Conservation (phyloP, 371 early-diverging fungal species). For the Syncephalastrum sp. region DNA sequence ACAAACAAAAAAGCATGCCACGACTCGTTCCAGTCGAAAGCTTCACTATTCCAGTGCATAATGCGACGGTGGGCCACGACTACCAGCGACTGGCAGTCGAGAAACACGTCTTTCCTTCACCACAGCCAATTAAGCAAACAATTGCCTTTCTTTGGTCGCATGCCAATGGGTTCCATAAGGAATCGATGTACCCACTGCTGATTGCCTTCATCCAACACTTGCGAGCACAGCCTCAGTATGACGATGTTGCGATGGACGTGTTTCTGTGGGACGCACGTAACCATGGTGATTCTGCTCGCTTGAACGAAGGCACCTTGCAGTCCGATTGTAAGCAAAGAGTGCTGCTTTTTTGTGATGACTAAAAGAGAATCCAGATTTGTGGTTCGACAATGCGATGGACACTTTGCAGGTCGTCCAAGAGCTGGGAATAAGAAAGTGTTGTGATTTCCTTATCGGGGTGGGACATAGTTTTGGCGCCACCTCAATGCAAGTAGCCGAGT, state of each 20-base stretch:
- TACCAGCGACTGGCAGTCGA: conserved; percentile 30
- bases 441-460: conserved; percentile 28
- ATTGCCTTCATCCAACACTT: conserved; percentile 16
- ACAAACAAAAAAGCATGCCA: conserved; percentile 8
- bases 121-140: conserved; percentile 12
- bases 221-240: conserved; percentile 19
- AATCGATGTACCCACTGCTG: conserved; percentile 39
- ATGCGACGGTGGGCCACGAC: conserved; percentile 22
- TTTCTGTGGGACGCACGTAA: conserved; percentile 43
- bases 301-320: conserved; percentile 27
- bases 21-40: conserved; percentile 10
- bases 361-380: conserved; percentile 17
- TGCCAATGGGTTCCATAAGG: conserved; percentile 46
- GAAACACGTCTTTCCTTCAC: conserved; percentile 27
- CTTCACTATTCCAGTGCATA: conserved; percentile 22
- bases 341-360: too few species aligned
- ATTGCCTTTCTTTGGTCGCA: conserved; percentile 36
- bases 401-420: conserved; percentile 26
- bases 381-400: conserved; percentile 37
- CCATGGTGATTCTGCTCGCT: conserved; percentile 46
- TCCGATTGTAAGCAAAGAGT: conserved; percentile 24
- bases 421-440: conserved; percentile 12
- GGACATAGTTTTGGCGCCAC: conserved; percentile 43
- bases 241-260: conserved; percentile 26
- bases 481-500: conserved; percentile 21